Evolutionary conservation across 495 filamentous ascomycete genomes (phyloP), one percentile per base, ranked within the genome.

Genomic region (Tuber indicum): DNA sequence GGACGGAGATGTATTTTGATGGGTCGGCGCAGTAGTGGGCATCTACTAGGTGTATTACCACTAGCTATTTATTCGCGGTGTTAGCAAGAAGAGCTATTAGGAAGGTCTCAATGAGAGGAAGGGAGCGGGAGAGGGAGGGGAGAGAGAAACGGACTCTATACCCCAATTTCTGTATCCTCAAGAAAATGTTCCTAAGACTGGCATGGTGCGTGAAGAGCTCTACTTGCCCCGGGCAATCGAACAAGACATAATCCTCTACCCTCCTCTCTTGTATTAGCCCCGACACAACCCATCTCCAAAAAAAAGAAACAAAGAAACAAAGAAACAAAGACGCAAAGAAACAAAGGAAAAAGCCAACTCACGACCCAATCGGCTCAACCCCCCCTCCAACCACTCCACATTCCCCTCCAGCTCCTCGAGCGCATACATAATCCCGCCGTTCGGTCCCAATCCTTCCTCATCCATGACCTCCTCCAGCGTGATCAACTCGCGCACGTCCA

Each of bases 141-240:
- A 83, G 76, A 74, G 73, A 78, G 75, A 62, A 80, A 84, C 83
- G 74, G 85, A 98, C 95, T 87, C 96, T 89, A 82, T 94, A 98
- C 79, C 92, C 94, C 80, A 97, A 82, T 87, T 98, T 98, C 85
- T 97, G 91, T 79, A 98, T 87, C 81, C 88, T 89, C 81, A 92
- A 91, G 84, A 99, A 94, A 76, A 99, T 93, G 83, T 96, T 96
- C 73, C 94, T 90, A 79, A 99, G 85, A 32, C 93, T 95, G 26
- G 89, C 88, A 84, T 99, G 96, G 84, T 98, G 94, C 62, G 94
- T 98, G 83, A 97, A 98, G 0, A 99, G 88, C 86, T 99, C 96
- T 17, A 97, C 96, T 83, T 99, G 96, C 1, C 96, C 96, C 0
- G 96, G 96, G 76, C 96, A 98, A 85, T 99, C 96, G 73, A 99